These are phyloP conservation scores for Aspergillus sp. DNA, from an alignment of 2,329 filamentous ascomycete species.

Conservation along the genomic window DNA sequence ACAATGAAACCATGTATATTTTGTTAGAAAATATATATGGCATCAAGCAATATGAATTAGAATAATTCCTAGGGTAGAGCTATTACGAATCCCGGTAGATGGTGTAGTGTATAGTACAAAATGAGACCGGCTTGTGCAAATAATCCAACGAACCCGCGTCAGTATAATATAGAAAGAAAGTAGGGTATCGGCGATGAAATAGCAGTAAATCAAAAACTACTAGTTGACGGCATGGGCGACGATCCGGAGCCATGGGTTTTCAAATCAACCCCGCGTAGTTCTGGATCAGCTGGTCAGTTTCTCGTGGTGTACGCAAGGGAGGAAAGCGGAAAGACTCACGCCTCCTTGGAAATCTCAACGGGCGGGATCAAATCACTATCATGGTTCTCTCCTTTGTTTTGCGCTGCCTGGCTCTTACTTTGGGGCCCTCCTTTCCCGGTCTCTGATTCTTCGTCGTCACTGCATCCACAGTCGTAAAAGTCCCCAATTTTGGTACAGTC, in stretches of 20 bases:
- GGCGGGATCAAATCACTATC: constrained; percentile 10
- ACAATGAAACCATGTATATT: too few species aligned
- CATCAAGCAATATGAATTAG: too few species aligned
- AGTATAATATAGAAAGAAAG: too few species aligned
- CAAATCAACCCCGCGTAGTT: constrained; percentile 21
- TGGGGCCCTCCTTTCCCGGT: constrained; percentile 2
- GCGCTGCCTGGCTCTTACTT: not conserved
- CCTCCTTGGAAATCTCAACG: constrained; percentile 33
- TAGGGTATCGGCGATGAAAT: not conserved
- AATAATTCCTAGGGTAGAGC: too few species aligned
- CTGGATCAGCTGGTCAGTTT: constrained; percentile 15
- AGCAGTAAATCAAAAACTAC: not conserved
- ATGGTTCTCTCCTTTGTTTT: not conserved
- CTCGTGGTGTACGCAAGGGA: not conserved
- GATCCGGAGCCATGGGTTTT: too few species aligned
- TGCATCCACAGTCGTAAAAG: constrained; percentile 64
- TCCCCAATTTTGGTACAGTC: constrained; percentile 62
- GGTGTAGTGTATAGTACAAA: too few species aligned
- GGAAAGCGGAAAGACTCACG: constrained; percentile 19
- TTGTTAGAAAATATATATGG: too few species aligned
- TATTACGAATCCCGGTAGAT: too few species aligned
- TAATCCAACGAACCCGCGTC: not conserved
- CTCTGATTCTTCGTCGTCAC: constrained; percentile 46
- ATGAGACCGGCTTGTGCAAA: not conserved
- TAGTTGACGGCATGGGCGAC: too few species aligned